Conservation (phyloP, 495 filamentous ascomycete genomes). For the Podospora pseudopauciseta region DNA sequence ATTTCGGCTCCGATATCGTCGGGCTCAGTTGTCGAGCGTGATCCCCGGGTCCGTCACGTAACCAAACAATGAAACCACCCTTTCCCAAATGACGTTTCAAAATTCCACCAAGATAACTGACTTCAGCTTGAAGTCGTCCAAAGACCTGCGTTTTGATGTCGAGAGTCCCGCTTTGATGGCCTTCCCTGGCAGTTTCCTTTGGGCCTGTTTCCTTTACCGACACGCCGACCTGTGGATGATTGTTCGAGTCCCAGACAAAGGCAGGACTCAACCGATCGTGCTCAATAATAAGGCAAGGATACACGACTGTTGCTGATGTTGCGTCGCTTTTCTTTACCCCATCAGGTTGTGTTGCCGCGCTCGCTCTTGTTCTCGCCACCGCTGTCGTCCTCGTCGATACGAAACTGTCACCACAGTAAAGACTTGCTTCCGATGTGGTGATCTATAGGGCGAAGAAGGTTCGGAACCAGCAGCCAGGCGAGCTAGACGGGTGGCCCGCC, state of each 20-base stretch:
- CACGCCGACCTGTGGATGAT: too few relatives aligned
- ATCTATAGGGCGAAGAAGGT: neutral
- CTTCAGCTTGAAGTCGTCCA: neutral
- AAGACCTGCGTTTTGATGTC: neutral
- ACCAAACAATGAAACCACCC: neutral
- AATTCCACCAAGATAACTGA: neutral
- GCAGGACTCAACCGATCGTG: neutral
- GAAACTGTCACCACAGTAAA: neutral
- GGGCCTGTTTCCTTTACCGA: too few relatives aligned
- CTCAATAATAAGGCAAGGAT: neutral
- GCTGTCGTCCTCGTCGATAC: neutral
- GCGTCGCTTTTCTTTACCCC: neutral
- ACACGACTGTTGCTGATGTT: neutral
- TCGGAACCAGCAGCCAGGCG: neutral
- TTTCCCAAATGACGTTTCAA: neutral
- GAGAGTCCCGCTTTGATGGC: neutral
- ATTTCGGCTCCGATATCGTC: neutral
- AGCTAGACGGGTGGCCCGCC: conserved; percentile 26
- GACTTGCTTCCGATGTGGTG: neutral
- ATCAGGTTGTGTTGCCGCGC: neutral
- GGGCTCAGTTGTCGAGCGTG: neutral
- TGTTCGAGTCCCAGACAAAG: neutral
- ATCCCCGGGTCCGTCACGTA: neutral
- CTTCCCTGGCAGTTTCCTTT: neutral
- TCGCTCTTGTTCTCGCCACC: neutral